A percentile compares a stretch with the other conserved stretches of the same genome.
Evolutionary conservation across 768 basidiomycete species (phyloP).

Genomic region (Pleurotus citrinopileatus): DNA sequence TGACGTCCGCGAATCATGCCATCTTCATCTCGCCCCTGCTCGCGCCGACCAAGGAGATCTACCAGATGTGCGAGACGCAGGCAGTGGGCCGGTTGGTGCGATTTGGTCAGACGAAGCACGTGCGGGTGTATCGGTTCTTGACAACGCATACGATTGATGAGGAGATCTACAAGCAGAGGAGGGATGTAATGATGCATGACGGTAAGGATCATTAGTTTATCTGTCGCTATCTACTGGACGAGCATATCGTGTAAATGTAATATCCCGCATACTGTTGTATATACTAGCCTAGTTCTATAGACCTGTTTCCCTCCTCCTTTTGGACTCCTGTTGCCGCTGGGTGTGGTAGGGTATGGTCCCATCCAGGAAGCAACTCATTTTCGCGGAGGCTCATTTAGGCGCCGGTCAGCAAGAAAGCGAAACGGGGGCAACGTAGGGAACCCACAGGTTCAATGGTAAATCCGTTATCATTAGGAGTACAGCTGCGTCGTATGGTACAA

Average conservation of each 20-base stretch:
- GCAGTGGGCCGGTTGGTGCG: conserved; percentile 82
- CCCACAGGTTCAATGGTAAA: neutral
- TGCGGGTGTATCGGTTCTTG: conserved; percentile 80
- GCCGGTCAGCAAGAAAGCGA: too few species aligned
- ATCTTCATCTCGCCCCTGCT: conserved; percentile 93
- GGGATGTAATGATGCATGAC: conserved; percentile 20
- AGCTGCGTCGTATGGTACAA: conserved; percentile 4
- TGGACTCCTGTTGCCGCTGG: too few species aligned
- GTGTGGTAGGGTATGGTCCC: too few species aligned
- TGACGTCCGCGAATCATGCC: conserved; percentile 92
- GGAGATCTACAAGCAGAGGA: conserved; percentile 68
- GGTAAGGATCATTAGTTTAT: neutral
- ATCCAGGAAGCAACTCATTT: too few species aligned
- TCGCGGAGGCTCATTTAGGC: too few species aligned
- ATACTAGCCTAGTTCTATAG: conserved; percentile 7
- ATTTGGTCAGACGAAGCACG: conserved; percentile 79
- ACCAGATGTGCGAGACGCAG: conserved; percentile 80
- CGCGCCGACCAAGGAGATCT: conserved; percentile 77
- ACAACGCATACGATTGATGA: conserved; percentile 88
- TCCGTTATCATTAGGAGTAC: conserved; percentile 9
- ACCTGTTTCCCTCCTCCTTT: too few species aligned
- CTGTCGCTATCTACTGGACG: neutral
- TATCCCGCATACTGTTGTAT: conserved; percentile 6
- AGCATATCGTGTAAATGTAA: conserved; percentile 10
- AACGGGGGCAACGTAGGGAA: neutral